Base-by-base conservation (phyloP, 1,284 basidiomycete species). In the Pascua sp. region DNA sequence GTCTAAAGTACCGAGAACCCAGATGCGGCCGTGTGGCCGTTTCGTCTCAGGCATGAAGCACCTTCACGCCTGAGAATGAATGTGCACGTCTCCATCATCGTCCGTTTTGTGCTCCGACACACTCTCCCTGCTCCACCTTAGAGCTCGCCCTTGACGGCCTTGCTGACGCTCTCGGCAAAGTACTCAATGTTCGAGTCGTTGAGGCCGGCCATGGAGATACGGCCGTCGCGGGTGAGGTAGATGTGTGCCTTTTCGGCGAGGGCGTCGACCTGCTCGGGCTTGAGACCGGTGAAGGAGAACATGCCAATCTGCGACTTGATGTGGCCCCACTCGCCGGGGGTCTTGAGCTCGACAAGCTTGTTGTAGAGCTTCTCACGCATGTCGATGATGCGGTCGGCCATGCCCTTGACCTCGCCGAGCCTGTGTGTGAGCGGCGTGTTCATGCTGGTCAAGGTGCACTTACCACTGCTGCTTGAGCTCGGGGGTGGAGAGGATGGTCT, bases 171-270 rank as follows among this genome's bases (percentile, higher is more conserved):
- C 79, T 90, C 84, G 36, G 90, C 89, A 78, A 94, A 94, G 82
- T 93, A 90, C 64, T 63, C 86, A 69, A 97, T 85, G 82, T 98
- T 98, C 73, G 81, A 77, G 61, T 82, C 81, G 81, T 97, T 98
- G 70, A 98, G 80, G 37, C 92, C 96, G 63, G 95, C 92, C 92
- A 97, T 96, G 53, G 91, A 93, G 70, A 94, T 93, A 68, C 91
- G 88, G 46, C 91, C 91, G 63, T 81, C 79, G 53, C 70, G 70
- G 36, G 81, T 82, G 68, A 84, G 70, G 81, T 98, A 98, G 69
- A 98, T 85, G 78, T 97, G 92, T 13, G 91, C 91, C 77, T 91
- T 89, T 72, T 95, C 85, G 45, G 92, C 89, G 60, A 98, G 83
- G 18, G 82, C 83, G 69, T 90, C 88, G 67, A 91, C 92, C 76